phyloP scores from a whole-genome alignment of 2,329 filamentous ascomycete genomes.

The Penicillium janthinellum region DNA sequence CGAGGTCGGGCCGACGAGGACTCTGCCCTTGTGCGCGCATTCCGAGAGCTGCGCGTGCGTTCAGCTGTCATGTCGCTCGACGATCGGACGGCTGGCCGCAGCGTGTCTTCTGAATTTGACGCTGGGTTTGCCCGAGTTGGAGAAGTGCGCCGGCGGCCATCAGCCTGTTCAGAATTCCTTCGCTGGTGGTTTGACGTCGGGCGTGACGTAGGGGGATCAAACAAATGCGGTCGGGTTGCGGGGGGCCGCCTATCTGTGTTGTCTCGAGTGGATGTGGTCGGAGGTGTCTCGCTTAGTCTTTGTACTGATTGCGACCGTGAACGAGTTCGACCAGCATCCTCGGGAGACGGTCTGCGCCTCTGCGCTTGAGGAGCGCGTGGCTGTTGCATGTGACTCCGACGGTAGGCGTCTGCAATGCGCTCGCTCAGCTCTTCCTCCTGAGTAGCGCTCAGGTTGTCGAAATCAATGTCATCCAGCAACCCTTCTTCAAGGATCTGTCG shows the following conservation, averaged over 20 bases:
- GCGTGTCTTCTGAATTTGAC: conserved; percentile 38
- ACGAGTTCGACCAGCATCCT: conserved; percentile 32
- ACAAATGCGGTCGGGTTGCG: conserved; percentile 36
- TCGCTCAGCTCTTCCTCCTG: conserved; percentile 90
- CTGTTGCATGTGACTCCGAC: conserved; percentile 66
- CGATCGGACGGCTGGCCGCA: conserved; percentile 37
- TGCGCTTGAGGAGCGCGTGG: conserved; percentile 38
- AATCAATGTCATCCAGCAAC: conserved; percentile 80
- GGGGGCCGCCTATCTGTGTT: conserved; percentile 27
- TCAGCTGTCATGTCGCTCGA: conserved; percentile 42
- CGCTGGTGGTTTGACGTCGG: conserved; percentile 35
- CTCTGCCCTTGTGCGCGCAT: conserved; percentile 27
- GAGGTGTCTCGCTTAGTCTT: conserved; percentile 21
- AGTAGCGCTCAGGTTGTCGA: conserved; percentile 79
- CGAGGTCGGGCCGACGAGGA: conserved; percentile 30
- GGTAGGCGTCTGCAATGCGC: conserved; percentile 85
- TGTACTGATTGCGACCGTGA: conserved; percentile 36
- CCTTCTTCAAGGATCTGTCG: conserved; percentile 88
- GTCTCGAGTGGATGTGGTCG: conserved; percentile 24
- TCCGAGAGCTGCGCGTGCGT: conserved; percentile 31
- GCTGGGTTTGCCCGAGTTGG: conserved; percentile 36
- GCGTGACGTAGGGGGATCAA: conserved; percentile 32
- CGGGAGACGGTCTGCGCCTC: conserved; percentile 37
- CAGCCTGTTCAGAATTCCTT: conserved; percentile 40
- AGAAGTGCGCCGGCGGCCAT: conserved; percentile 35